phyloP scores from a whole-genome alignment of 1,284 basidiomycete species.

The Rhodotorula sp. region DNA sequence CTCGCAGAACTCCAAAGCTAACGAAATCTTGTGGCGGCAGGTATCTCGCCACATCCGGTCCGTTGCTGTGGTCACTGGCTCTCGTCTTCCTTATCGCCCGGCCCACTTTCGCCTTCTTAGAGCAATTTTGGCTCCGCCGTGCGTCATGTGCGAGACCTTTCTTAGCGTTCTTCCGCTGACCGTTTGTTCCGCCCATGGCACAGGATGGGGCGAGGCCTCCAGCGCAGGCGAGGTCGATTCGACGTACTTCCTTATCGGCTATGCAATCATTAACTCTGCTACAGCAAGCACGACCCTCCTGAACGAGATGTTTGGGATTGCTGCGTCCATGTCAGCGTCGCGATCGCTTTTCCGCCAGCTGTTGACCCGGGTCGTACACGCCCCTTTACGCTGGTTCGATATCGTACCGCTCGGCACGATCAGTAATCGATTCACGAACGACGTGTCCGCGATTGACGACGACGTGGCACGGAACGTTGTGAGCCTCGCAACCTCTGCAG shows the following conservation, averaged over 20 bases:
- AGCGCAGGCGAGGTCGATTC: conserved; percentile 8
- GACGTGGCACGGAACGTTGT: conserved; percentile 41
- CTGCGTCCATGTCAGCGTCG: conserved; percentile 34
- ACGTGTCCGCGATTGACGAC: conserved; percentile 46
- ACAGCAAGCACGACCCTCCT: conserved; percentile 30
- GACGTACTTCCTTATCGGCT: conserved; percentile 19
- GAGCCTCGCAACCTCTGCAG: conserved; percentile 26
- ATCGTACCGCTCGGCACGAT: conserved; percentile 45
- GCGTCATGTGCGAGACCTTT: neutral
- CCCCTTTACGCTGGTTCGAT: conserved; percentile 46
- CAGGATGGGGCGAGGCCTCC: conserved; percentile 35
- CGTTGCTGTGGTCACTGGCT: conserved; percentile 21
- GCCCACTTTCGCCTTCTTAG: conserved; percentile 24
- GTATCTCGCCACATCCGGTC: conserved; percentile 28
- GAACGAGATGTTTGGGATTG: conserved; percentile 36
- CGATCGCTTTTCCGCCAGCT: conserved; percentile 42
- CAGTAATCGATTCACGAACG: conserved; percentile 46
- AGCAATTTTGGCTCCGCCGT: conserved; percentile 34
- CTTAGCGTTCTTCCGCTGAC: too few relatives aligned
- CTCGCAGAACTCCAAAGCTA: too few relatives aligned
- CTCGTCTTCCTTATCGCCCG: conserved; percentile 20
- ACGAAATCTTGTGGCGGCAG: conserved; percentile 6
- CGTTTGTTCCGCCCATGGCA: neutral
- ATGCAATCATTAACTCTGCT: conserved; percentile 21
- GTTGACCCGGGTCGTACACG: conserved; percentile 42